Conservation (phyloP, 345 rosid species). For the Salix koriyanagi region DNA sequence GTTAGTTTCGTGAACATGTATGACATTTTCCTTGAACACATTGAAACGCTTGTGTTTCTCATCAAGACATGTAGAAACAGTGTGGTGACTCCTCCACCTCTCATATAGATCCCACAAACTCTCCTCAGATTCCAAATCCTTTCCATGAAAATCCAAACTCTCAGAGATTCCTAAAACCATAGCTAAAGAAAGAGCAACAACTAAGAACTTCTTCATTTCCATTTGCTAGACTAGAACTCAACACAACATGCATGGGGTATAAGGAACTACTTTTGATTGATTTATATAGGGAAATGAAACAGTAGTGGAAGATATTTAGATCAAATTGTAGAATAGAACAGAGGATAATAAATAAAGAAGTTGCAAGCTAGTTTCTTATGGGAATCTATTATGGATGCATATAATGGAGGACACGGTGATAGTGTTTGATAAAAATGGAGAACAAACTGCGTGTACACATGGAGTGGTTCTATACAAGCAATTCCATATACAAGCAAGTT, state of each 20-base stretch:
- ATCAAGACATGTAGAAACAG: conserved; percentile 52
- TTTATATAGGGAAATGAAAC: conserved; percentile 28
- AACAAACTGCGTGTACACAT: neutral
- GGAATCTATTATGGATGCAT: conserved; percentile 27
- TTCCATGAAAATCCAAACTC: conserved; percentile 64
- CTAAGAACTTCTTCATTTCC: conserved; percentile 27
- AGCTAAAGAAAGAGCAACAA: conserved; percentile 36
- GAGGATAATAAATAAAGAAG: conserved; percentile 29
- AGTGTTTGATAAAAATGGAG: conserved; percentile 17
- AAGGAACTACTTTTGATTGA: neutral
- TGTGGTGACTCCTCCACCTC: conserved; percentile 87
- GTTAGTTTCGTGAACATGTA: conserved; percentile 69
- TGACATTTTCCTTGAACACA: conserved; percentile 70
- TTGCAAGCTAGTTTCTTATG: conserved; percentile 44
- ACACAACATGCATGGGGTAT: conserved; percentile 1
- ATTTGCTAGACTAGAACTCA: neutral
- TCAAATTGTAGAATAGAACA: conserved; percentile 8
- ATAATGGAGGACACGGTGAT: conserved; percentile 5
- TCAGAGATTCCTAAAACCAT: conserved; percentile 38
- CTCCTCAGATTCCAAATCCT: conserved; percentile 61
- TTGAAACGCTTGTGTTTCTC: conserved; percentile 68
- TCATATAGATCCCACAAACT: conserved; percentile 72
- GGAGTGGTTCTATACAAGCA: conserved; percentile 1
- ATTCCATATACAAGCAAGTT: neutral
- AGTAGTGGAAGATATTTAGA: neutral